These are phyloP conservation scores for Aspergillaceae sp. DNA, from an alignment of 2,329 filamentous ascomycete species.

Conservation along the genomic window DNA sequence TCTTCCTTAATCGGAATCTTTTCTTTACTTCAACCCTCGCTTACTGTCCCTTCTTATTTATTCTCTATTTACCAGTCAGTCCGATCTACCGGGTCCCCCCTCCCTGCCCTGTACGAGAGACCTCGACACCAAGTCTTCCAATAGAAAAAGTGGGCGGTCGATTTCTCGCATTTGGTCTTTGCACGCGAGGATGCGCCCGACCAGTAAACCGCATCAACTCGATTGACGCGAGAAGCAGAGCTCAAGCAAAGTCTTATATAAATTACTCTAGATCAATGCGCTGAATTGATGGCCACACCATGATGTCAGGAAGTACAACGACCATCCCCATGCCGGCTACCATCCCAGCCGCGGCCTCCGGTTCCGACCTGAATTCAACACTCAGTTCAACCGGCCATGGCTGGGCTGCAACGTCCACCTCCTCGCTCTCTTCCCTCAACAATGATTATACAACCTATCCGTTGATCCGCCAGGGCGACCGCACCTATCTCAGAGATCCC, in stretches of 20 bases:
- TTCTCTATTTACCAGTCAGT: background rate
- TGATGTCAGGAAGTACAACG: slow-evolving; percentile 21
- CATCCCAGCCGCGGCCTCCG: slow-evolving; percentile 18
- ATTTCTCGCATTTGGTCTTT: slow-evolving; percentile 2
- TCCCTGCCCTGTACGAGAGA: no score
- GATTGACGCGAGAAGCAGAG: slow-evolving; percentile 9
- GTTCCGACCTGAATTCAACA: slow-evolving; percentile 27
- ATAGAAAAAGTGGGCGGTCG: no score
- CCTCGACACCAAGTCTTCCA: no score
- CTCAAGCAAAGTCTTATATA: background rate
- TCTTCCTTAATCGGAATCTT: background rate
- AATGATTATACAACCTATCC: slow-evolving; percentile 42
- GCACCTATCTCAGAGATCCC: slow-evolving; percentile 70
- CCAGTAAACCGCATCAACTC: slow-evolving; percentile 9
- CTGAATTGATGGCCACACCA: background rate
- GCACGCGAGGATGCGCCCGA: slow-evolving; percentile 21
- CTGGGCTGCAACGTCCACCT: slow-evolving; percentile 27
- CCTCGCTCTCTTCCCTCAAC: slow-evolving; percentile 26
- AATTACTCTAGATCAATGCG: background rate
- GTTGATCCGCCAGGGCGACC: slow-evolving; percentile 66
- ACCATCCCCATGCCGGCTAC: slow-evolving; percentile 16
- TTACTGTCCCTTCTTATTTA: background rate
- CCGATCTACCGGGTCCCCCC: background rate
- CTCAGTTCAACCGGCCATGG: slow-evolving; percentile 21
- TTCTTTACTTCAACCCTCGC: background rate